phyloP scores from a whole-genome alignment of 306 rosid species.

The Rosa multiflora region DNA sequence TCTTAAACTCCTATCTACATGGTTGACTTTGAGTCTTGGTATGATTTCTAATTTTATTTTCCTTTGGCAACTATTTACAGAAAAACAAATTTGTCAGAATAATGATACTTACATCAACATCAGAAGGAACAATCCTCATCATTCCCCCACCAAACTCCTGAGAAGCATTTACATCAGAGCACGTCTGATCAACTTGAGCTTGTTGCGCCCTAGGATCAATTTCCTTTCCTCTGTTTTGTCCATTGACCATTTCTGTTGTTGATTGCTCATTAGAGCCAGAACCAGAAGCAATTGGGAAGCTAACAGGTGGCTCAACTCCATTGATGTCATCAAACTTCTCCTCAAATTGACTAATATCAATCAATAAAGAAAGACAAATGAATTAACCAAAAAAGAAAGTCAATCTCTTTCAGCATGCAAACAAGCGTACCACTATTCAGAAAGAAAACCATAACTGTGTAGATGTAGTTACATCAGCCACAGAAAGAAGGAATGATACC shows the following conservation, averaged over 20 bases:
- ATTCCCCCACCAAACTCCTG: conserved; percentile 86
- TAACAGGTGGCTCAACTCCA: conserved; percentile 54
- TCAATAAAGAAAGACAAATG: conserved; percentile 4
- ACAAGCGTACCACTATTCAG: neutral
- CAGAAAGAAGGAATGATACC: conserved; percentile 49
- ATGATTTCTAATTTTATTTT: neutral
- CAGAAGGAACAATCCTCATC: conserved; percentile 98
- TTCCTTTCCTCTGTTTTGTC: conserved; percentile 52
- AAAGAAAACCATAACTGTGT: neutral
- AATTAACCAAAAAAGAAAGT: neutral
- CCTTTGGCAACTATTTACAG: neutral
- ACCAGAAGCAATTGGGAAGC: conserved; percentile 76
- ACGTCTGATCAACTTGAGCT: conserved; percentile 50
- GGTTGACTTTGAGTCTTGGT: neutral
- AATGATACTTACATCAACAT: conserved; percentile 71
- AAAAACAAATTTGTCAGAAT: conserved; percentile 10
- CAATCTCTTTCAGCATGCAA: neutral
- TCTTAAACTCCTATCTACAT: neutral
- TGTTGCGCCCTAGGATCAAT: conserved; percentile 57
- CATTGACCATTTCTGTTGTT: conserved; percentile 46
- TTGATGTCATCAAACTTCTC: conserved; percentile 92
- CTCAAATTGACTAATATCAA: conserved; percentile 77
- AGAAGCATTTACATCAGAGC: conserved; percentile 56
- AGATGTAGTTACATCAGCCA: conserved; percentile 8
- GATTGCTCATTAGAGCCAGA: conserved; percentile 72